Evolutionary conservation across 768 basidiomycete species (phyloP).

Genomic region (Agrocybe praecox): DNA sequence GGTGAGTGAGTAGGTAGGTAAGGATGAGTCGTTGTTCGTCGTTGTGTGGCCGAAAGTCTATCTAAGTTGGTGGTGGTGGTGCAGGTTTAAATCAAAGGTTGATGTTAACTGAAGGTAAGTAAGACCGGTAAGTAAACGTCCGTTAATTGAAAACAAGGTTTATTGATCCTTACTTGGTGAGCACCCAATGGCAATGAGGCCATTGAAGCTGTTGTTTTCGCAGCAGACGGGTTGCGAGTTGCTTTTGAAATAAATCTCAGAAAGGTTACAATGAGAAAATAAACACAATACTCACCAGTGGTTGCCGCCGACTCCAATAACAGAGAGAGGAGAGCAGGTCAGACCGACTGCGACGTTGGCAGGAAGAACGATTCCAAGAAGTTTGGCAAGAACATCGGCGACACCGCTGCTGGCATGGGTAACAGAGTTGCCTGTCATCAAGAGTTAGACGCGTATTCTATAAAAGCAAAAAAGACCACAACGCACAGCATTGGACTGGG

Average conservation of each 20-base stretch:
- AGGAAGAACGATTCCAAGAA: constrained; percentile 34
- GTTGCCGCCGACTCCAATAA: constrained; percentile 31
- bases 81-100: constrained; percentile 17
- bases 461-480: background rate
- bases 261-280: background rate
- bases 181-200: constrained; percentile 46
- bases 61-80: background rate
- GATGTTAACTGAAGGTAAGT: constrained; percentile 21
- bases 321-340: constrained; percentile 34
- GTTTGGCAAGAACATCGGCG: constrained; percentile 21
- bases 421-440: constrained; percentile 28
- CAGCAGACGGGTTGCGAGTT: constrained; percentile 53
- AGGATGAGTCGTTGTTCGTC: constrained; percentile 1
- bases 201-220: constrained; percentile 42
- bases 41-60: background rate
- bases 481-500: constrained; percentile 43
- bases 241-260: background rate
- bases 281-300: constrained; percentile 28
- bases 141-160: background rate
- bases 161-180: constrained; percentile 37
- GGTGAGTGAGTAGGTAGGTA: background rate
- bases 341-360: constrained; percentile 30
- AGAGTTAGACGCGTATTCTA: background rate
- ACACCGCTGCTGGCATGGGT: constrained; percentile 12
- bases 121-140: background rate